Base-by-base conservation (phyloP, 2,329 filamentous ascomycete species). In the Fusarium chaquense region DNA sequence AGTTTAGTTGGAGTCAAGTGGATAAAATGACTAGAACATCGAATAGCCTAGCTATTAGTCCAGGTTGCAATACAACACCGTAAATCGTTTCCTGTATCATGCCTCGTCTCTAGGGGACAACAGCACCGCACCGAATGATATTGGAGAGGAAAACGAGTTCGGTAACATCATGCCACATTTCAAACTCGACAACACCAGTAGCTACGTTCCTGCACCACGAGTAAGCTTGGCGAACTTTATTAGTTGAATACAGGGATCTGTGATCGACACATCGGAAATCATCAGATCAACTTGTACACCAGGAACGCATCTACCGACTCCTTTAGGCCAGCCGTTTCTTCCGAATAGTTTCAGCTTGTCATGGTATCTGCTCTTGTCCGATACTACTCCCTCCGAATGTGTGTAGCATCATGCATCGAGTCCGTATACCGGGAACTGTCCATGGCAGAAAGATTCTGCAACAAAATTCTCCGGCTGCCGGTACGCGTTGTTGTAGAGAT, bases 121-220 rank as follows among this genome's bases (percentile, higher is more conserved):
- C n/a, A n/a, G n/a, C n/a, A n/a, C n/a, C n/a, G n/a, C n/a, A n/a
- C n/a, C n/a, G n/a, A n/a, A n/a, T n/a, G 26, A 26, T 8, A 8
- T 8, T 26, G 6, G 26, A 26, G 5, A 26, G 26, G 5, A 26
- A 26, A 26, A 26, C 26, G 9, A 2, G 26, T 26, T 26, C 26
- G 6, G 26, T 13, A 15, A 5, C 15, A 32, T 32, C 13, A 6
- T 20, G 11, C n/a, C 10, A 13, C 36, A 13, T 12, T 40, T 5
- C 3, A 13, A 10, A 36, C 18, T 13, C 8, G 12, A 0, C 4
- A 12, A 0, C 5, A 11, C 3, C 6, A 20, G 11, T 12, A 20
- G 36, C 12, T 6, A 20, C 36, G 11, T 20, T 6, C 11, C 5
- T 12, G 11, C 36, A 2, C 12, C 11, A 13, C 20, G 4, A 4